phyloP scores from a whole-genome alignment of 345 rosid species.

The Citrus inodora region DNA sequence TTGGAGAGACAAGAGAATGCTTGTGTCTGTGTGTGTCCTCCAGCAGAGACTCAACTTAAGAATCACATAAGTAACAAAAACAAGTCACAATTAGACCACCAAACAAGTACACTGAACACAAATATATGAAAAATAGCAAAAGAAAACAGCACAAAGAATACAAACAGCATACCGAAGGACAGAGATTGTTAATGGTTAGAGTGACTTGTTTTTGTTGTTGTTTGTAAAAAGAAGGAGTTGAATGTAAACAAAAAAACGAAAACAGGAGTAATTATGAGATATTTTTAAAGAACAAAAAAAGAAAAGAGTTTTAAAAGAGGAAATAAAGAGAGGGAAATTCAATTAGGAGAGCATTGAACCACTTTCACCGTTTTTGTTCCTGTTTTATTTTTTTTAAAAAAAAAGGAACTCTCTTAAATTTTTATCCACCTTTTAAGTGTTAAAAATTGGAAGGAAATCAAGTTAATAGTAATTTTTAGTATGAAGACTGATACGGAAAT shows the following conservation, averaged over 20 bases:
- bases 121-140: not conserved
- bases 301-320: not conserved
- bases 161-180: too few species aligned
- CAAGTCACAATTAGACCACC: not conserved
- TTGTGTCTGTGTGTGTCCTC: not conserved
- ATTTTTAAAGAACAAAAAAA: not conserved
- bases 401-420: not conserved
- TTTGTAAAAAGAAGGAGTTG: not conserved
- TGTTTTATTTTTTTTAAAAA: too few species aligned
- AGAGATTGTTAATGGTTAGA: not conserved
- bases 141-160: not conserved
- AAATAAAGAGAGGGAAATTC: constrained; percentile 4
- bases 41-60: not conserved
- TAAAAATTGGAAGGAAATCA: not conserved
- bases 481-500: not conserved
- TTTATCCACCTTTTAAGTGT: not conserved
- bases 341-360: constrained; percentile 7
- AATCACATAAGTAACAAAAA: too few species aligned
- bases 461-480: too few species aligned
- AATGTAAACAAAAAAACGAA: not conserved
- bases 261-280: not conserved
- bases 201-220: not conserved
- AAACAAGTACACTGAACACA: not conserved
- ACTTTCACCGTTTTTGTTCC: not conserved
- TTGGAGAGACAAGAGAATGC: not conserved